Conservation (phyloP, 768 basidiomycete genomes). For the Leccinum subgranulosum region DNA sequence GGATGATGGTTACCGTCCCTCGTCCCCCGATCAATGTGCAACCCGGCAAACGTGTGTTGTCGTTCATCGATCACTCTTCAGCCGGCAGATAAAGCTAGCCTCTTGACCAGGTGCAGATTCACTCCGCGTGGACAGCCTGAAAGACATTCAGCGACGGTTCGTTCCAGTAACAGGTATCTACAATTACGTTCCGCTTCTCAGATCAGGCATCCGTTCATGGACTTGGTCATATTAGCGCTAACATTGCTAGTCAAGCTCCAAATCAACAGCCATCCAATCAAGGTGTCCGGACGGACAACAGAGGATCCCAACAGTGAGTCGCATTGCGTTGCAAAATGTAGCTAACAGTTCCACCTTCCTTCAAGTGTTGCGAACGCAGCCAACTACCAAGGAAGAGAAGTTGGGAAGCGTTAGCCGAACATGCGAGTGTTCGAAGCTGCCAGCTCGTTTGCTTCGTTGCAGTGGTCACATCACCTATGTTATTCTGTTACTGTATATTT, state of each 20-base stretch:
- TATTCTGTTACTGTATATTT: background rate
- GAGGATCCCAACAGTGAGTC: background rate
- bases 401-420: background rate
- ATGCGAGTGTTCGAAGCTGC: background rate
- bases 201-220: background rate
- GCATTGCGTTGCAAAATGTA: background rate
- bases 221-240: background rate
- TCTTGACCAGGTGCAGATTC: conserved; percentile 2
- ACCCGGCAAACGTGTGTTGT: background rate
- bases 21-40: background rate
- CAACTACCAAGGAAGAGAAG: background rate
- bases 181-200: background rate
- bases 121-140: conserved; percentile 1
- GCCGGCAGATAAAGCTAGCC: background rate
- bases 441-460: background rate
- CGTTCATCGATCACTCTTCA: background rate
- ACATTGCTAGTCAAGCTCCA: background rate
- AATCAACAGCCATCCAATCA: background rate
- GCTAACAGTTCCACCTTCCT: background rate
- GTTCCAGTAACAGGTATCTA: conserved; percentile 1
- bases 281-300: background rate
- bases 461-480: background rate
- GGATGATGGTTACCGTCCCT: background rate
- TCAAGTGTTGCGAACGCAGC: background rate
- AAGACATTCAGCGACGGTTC: accelerated